Conservation (phyloP, 352 stramenopile genomes). For the Phytophthora pini region DNA sequence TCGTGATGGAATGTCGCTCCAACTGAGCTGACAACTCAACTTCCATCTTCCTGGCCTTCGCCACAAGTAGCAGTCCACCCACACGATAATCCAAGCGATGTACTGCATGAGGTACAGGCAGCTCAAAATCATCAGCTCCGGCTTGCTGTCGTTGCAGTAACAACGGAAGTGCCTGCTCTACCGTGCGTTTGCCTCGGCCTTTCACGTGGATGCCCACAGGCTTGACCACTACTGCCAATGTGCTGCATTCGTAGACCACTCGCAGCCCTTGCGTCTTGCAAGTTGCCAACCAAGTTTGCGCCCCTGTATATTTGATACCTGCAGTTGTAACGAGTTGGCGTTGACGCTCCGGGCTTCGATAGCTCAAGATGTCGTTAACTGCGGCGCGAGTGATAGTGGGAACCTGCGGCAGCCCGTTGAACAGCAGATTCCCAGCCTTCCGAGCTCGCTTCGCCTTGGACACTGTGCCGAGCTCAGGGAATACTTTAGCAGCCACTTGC, state of each 20-base stretch:
- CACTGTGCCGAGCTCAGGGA: conserved; percentile 53
- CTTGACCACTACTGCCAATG: conserved; percentile 63
- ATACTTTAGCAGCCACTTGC: conserved; percentile 54
- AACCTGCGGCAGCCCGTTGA: conserved; percentile 51
- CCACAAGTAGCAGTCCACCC: conserved; percentile 63
- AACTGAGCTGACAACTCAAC: conserved; percentile 53
- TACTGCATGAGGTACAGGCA: conserved; percentile 50
- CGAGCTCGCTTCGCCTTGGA: conserved; percentile 75
- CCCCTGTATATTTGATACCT: neutral
- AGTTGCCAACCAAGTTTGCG: conserved; percentile 38
- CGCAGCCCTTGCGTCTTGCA: conserved; percentile 64
- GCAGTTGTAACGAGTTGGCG: neutral
- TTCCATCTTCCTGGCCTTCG: conserved; percentile 59
- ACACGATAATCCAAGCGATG: conserved; percentile 72
- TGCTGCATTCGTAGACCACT: conserved; percentile 53
- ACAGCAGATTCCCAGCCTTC: conserved; percentile 37
- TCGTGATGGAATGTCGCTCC: conserved; percentile 49
- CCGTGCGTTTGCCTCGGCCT: conserved; percentile 51
- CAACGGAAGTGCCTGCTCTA: conserved; percentile 52
- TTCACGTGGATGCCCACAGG: conserved; percentile 72
- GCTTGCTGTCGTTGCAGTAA: conserved; percentile 31
- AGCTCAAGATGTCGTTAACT: conserved; percentile 45
- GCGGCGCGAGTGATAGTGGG: conserved; percentile 39
- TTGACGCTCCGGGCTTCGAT: conserved; percentile 23
- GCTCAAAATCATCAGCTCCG: conserved; percentile 13